These are phyloP conservation scores for Oryza glaberrima DNA, from an alignment of 176 grass and related monocot genomes.

Conservation along the genomic window DNA sequence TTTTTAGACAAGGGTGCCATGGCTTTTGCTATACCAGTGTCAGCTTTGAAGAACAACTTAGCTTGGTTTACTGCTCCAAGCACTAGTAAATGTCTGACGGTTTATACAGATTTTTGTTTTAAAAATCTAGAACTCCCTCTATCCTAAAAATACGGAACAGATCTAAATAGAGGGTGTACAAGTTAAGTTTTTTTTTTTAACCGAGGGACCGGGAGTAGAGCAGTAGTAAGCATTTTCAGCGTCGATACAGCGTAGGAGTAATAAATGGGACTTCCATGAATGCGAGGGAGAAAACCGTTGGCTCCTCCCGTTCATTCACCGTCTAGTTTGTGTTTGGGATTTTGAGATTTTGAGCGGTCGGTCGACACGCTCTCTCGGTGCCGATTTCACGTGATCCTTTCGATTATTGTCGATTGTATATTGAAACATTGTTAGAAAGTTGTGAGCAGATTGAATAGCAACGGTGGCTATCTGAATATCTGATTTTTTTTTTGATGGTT, in stretches of 20 bases:
- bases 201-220: too few species aligned
- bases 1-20: neutral
- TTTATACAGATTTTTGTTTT: neutral
- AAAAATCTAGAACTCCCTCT: neutral
- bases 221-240: too few species aligned
- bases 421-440: neutral
- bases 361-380: neutral
- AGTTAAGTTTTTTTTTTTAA: too few species aligned
- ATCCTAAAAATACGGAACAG: too few species aligned
- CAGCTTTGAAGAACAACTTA: neutral
- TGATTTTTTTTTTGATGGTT: neutral
- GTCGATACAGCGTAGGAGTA: neutral
- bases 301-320: neutral
- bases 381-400: constrained; percentile 25
- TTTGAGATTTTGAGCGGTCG: neutral
- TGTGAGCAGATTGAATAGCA: neutral
- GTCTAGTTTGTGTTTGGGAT: neutral
- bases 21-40: neutral
- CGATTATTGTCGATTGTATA: neutral
- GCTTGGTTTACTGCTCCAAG: neutral
- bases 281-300: neutral
- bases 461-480: neutral
- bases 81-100: neutral
- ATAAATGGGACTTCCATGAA: neutral
- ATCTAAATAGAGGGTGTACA: too few species aligned